A percentile compares a stretch with the other conserved stretches of the same genome.
Conservation (phyloP, 106 monocot genomes). For the Phalaenopsis aphrodite region DNA sequence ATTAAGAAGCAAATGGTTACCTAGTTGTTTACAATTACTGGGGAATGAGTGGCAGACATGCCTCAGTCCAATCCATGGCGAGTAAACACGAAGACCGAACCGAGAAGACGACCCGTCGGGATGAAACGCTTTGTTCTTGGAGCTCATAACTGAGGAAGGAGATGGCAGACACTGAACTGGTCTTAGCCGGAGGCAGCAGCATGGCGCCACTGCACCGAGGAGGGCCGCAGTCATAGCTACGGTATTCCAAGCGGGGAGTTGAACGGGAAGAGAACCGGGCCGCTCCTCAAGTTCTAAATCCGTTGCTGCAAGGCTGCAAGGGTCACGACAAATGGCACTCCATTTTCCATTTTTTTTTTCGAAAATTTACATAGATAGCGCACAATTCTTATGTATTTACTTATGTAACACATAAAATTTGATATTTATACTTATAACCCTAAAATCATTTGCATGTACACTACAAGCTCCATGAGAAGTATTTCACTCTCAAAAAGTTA, state of each 20-base stretch:
- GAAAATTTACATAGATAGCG: too few species aligned
- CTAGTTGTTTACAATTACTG: neutral
- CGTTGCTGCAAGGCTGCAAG: too few species aligned
- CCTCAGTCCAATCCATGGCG: neutral
- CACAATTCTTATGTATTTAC: too few species aligned
- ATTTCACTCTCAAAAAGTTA: too few species aligned
- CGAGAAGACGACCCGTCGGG: neutral
- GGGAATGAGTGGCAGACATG: neutral
- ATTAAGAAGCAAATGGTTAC: neutral
- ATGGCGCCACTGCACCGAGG: neutral
- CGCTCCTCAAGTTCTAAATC: neutral
- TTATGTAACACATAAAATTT: too few species aligned
- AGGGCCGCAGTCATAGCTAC: conserved; percentile 2
- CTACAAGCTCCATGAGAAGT: too few species aligned
- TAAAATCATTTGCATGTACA: too few species aligned
- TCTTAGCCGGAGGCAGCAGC: neutral
- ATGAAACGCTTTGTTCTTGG: neutral
- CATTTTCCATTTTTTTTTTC: too few species aligned
- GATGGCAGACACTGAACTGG: neutral
- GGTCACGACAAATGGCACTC: too few species aligned
- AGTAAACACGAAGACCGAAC: neutral
- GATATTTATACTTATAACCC: too few species aligned
- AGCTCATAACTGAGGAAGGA: neutral
- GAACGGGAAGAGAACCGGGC: neutral
- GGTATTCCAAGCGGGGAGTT: neutral